Evolutionary conservation across 306 rosid species (phyloP), one percentile per base, ranked within the genome.

Genomic region (Acacia melanoxylon): DNA sequence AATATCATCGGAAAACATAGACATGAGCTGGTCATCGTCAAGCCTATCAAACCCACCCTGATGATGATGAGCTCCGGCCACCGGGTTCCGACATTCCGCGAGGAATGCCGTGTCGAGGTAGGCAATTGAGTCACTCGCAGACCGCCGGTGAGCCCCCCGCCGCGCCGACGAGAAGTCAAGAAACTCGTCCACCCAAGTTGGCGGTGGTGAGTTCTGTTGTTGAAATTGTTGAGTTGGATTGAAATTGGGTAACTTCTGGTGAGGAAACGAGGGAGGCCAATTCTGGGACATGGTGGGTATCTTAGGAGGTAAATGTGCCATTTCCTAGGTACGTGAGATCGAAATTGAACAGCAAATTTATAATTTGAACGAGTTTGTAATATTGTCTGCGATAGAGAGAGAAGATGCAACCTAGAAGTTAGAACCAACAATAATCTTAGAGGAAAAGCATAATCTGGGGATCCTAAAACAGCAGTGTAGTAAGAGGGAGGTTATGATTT

Each of bases 251-350:
- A 44, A 42, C 22, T 44, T 72, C 1, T 89, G 89, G 78, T 86
- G 89, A 48, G 88, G 87, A 84, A 85, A 84, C 40, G 91, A 75
- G 14, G 52, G 14, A 24, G 93, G 89, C 93, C 92, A 91, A 89
- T 95, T 91, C 51, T 90, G 98, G 56, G 97, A 48, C 83, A 91
- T 85, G 86, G 86, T 89, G 14, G 99, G 99, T 82, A 90, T 81
- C 85, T 95, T 95, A 14, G 99, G 99, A 49, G 99, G 99, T 79
- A 95, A 92, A 82, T 95, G 98, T 74, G 99, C 98, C 99, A 95
- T 92, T 78, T 51, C 68, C 69, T 74, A 37, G 59, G 46, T n/a
- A n/a, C n/a, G n/a, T 49, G n/a, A 72, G 74, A 40, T 20, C 22
- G 61, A 52, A 6, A 52, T 52, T 4, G 25, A 66, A 52, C 75